phyloP scores from a whole-genome alignment of 1,139 yeast genomes.

The Hemisphaericaspora lyxosophila region DNA sequence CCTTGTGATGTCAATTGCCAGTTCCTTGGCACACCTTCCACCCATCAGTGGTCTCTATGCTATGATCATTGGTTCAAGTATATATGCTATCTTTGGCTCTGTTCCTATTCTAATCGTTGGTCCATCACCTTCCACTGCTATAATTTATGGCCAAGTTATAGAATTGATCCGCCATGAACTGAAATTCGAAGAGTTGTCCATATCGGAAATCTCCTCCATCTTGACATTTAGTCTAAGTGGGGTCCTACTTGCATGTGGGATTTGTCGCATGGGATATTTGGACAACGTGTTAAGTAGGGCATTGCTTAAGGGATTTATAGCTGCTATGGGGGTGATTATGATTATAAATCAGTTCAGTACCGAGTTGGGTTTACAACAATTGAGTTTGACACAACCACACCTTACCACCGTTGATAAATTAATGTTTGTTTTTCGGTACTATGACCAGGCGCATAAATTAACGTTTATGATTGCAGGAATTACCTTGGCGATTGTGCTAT shows the following conservation, averaged over 20 bases:
- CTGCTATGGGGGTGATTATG: slow-evolving; percentile 39
- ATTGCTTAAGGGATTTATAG: slow-evolving; percentile 33
- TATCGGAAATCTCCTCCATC: slow-evolving; percentile 27
- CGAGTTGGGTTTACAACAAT: slow-evolving; percentile 27
- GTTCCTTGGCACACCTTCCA: slow-evolving; percentile 33
- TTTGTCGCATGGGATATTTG: slow-evolving; percentile 31
- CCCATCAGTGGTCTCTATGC: slow-evolving; percentile 33
- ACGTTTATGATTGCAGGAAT: slow-evolving; percentile 23
- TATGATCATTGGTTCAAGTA: slow-evolving; percentile 26
- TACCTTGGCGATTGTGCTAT: slow-evolving; percentile 24
- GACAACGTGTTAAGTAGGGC: slow-evolving; percentile 34
- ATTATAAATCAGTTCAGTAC: slow-evolving; percentile 30
- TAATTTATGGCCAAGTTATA: slow-evolving; percentile 31
- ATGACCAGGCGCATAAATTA: slow-evolving; percentile 19
- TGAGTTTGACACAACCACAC: slow-evolving; percentile 22
- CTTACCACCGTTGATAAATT: slow-evolving; percentile 25
- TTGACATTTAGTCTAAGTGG: slow-evolving; percentile 27
- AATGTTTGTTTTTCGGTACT: slow-evolving; percentile 18
- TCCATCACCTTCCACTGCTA: slow-evolving; percentile 34
- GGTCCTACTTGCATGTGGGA: slow-evolving; percentile 28
- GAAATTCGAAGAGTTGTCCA: slow-evolving; percentile 15
- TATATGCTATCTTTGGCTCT: slow-evolving; percentile 32
- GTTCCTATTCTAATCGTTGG: slow-evolving; percentile 38
- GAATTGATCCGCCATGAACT: slow-evolving; percentile 21
- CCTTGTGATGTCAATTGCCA: slow-evolving; percentile 35